Conservation (phyloP, 257 asterid species). For the Sherardia arvensis region DNA sequence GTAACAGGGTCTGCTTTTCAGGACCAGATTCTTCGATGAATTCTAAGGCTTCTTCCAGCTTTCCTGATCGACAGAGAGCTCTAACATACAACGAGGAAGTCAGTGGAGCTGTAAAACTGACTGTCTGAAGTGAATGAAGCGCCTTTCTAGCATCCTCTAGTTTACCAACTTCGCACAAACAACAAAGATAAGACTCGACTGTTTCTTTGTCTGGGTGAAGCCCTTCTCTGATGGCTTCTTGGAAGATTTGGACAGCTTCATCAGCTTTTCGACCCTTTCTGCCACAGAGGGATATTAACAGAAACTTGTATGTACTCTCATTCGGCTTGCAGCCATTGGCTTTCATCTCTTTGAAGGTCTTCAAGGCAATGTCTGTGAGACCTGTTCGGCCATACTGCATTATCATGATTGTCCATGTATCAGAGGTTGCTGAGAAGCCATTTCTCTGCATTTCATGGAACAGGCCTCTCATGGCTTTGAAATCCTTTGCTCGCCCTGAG, state of each 20-base stretch:
- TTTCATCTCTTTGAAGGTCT: slow-evolving; percentile 62
- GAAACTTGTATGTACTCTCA: slow-evolving; percentile 38
- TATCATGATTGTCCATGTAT: slow-evolving; percentile 88
- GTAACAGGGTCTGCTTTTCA: slow-evolving; percentile 36
- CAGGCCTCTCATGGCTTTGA: slow-evolving; percentile 61
- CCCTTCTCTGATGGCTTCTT: slow-evolving; percentile 49
- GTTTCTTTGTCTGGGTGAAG: slow-evolving; percentile 55
- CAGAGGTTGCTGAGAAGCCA: slow-evolving; percentile 46
- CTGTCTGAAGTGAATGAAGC: slow-evolving; percentile 33
- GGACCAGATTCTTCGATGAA: slow-evolving; percentile 40
- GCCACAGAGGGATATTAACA: slow-evolving; percentile 58
- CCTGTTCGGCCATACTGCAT: slow-evolving; percentile 82
- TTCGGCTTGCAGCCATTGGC: slow-evolving; percentile 43
- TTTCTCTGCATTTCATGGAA: slow-evolving; percentile 71
- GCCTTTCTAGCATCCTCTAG: slow-evolving; percentile 50
- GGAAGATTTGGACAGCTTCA: slow-evolving; percentile 51
- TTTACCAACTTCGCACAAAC: slow-evolving; percentile 60
- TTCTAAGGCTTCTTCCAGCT: slow-evolving; percentile 55
- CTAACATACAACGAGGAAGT: slow-evolving; percentile 55
- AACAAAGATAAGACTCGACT: slow-evolving; percentile 47
- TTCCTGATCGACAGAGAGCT: slow-evolving; percentile 71
- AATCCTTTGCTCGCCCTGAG: slow-evolving; percentile 80
- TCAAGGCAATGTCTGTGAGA: slow-evolving; percentile 60
- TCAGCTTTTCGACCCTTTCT: slow-evolving; percentile 65
- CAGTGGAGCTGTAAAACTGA: slow-evolving; percentile 55